phyloP scores from a whole-genome alignment of 2,329 filamentous ascomycete species.

The Pyrenochaeta sp. region DNA sequence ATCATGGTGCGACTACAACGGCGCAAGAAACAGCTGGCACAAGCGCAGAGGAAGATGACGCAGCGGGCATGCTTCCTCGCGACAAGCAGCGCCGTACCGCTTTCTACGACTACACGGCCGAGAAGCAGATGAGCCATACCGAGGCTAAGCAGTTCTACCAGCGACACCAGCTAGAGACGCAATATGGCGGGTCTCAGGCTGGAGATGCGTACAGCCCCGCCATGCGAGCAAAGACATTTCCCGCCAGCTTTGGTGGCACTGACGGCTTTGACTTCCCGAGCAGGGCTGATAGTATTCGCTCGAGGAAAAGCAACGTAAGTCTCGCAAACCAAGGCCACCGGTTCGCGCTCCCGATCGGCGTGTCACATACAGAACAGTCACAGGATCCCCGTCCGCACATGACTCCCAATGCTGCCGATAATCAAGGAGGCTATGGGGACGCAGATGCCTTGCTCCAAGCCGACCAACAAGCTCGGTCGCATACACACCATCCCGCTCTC shows the following conservation, averaged over 20 bases:
- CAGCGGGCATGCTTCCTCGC: slow-evolving; percentile 53
- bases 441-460: slow-evolving; percentile 53
- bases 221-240: slow-evolving; percentile 55
- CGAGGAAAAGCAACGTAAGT: slow-evolving; percentile 49
- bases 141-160: slow-evolving; percentile 98
- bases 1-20: slow-evolving; percentile 29
- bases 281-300: slow-evolving; percentile 54
- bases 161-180: slow-evolving; percentile 75
- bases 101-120: slow-evolving; percentile 91
- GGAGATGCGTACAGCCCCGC: slow-evolving; percentile 53
- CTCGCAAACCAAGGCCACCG: slow-evolving; percentile 39
- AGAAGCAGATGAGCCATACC: slow-evolving; percentile 92
- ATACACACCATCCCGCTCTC: slow-evolving; percentile 60
- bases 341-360: slow-evolving; percentile 33
- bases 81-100: slow-evolving; percentile 74
- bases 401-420: slow-evolving; percentile 21
- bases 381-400: slow-evolving; percentile 33
- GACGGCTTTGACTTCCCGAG: slow-evolving; percentile 45
- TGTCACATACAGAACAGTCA: slow-evolving; percentile 44
- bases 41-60: slow-evolving; percentile 35
- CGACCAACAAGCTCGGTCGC: slow-evolving; percentile 59
- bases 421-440: slow-evolving; percentile 18
- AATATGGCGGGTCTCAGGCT: slow-evolving; percentile 53
- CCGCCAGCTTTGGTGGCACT: slow-evolving; percentile 51
- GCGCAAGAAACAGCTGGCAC: slow-evolving; percentile 30